A percentile compares a stretch with the other conserved stretches of the same genome.
Evolutionary conservation across 2,329 filamentous ascomycete species (phyloP).

Genomic region (Phaeosphaeria sp.): DNA sequence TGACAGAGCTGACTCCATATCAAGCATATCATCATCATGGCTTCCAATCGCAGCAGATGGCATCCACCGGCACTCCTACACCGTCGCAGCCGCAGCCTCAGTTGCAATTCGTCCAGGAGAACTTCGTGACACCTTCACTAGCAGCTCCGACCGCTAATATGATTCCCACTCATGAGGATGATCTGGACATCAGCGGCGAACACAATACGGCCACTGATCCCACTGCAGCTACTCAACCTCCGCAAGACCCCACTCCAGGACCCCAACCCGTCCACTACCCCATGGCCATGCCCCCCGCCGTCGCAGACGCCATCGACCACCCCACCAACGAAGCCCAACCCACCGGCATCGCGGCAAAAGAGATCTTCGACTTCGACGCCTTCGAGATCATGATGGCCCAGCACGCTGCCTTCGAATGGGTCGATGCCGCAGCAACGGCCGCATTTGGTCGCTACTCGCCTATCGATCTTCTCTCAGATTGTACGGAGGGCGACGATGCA

Average conservation of each 20-base stretch:
- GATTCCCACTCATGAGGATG: background rate
- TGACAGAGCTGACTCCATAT: background rate
- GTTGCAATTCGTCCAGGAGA: background rate
- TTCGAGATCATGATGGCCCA: background rate
- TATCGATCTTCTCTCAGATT: slow-evolving; percentile 11
- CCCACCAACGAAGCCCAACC: background rate
- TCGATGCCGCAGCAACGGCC: background rate
- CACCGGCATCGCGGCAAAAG: background rate
- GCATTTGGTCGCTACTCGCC: slow-evolving; percentile 1
- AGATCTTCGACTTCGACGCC: background rate
- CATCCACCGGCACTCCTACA: background rate
- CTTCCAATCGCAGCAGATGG: background rate
- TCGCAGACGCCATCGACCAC: background rate
- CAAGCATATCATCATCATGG: background rate
- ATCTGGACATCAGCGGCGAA: background rate
- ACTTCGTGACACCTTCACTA: background rate
- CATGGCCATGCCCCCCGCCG: background rate
- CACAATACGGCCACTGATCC: background rate
- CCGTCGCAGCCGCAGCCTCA: background rate
- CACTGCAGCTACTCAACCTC: background rate
- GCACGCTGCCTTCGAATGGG: background rate
- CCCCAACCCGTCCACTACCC: too few species aligned
- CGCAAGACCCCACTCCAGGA: too few species aligned
- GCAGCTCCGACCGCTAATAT: background rate
- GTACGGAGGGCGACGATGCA: slow-evolving; percentile 7